A percentile compares a stretch with the other conserved stretches of the same genome.
Evolutionary conservation across 2,329 filamentous ascomycete species (phyloP).

Genomic region (Onygenales sp.): DNA sequence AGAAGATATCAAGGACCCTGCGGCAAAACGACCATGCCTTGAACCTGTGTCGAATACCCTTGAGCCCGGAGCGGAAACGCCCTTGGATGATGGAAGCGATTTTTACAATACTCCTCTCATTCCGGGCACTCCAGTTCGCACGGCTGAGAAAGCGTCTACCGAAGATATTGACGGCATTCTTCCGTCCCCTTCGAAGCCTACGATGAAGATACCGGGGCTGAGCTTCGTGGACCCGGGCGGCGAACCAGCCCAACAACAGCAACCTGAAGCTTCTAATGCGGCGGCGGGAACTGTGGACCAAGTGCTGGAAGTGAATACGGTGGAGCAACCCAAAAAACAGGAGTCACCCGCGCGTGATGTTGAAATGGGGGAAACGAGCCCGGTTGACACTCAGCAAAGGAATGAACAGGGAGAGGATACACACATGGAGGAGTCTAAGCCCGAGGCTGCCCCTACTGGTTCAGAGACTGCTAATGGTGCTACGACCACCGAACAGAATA

Average conservation of each 20-base stretch:
- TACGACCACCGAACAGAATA: background rate
- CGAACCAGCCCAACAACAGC: background rate
- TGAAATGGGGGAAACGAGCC: background rate
- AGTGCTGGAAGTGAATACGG: background rate
- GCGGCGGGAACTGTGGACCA: background rate
- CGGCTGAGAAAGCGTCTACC: conserved; percentile 4
- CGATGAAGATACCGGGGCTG: conserved; percentile 27
- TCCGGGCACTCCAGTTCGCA: conserved; percentile 19
- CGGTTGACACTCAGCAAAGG: background rate
- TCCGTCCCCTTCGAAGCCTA: conserved; percentile 11
- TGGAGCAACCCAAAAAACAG: conserved; percentile 7
- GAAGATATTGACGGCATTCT: conserved; percentile 8
- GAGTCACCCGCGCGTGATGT: background rate
- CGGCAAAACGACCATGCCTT: conserved; percentile 18
- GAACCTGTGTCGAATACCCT: conserved; percentile 21
- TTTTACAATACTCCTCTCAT: conserved; percentile 32
- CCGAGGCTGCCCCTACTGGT: background rate
- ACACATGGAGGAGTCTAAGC: background rate
- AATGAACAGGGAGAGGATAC: background rate
- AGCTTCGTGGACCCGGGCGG: conserved; percentile 17
- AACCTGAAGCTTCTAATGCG: background rate
- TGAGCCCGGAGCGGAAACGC: conserved; percentile 9
- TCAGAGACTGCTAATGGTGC: background rate
- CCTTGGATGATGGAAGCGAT: conserved; percentile 29
- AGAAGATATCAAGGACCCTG: conserved; percentile 6